phyloP scores from a whole-genome alignment of 2,329 filamentous ascomycete genomes.

The Helotiales sp. region DNA sequence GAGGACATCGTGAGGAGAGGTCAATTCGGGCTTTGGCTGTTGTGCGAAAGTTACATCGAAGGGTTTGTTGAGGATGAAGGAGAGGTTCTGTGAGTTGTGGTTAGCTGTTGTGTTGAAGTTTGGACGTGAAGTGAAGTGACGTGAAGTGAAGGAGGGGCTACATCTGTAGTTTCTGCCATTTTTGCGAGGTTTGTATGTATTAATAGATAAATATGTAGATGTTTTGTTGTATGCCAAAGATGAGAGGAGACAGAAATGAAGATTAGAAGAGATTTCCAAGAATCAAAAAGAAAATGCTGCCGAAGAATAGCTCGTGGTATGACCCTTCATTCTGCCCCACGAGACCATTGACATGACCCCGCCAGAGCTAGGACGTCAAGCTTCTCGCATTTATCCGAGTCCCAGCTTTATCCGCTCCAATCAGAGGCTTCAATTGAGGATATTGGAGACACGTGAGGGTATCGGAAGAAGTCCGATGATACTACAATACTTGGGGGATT shows the following conservation, averaged over 20 bases:
- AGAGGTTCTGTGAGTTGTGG: slow-evolving; percentile 43
- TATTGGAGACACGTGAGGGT: not conserved
- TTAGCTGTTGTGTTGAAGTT: slow-evolving; percentile 26
- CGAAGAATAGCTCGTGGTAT: slow-evolving; percentile 2
- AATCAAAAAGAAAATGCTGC: not conserved
- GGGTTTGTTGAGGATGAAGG: slow-evolving; percentile 46
- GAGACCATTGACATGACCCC: slow-evolving; percentile 18
- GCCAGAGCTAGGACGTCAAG: slow-evolving; percentile 16
- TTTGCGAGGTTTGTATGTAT: not conserved
- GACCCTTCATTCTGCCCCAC: slow-evolving; percentile 19
- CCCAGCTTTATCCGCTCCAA: slow-evolving; percentile 36
- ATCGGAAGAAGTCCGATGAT: not conserved
- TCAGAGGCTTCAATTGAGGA: slow-evolving; percentile 17
- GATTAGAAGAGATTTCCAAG: not conserved
- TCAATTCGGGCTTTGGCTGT: slow-evolving; percentile 50
- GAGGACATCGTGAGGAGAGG: slow-evolving; percentile 60
- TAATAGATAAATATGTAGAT: not conserved
- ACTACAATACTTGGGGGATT: no score
- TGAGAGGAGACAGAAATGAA: not conserved
- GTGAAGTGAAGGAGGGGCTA: not conserved
- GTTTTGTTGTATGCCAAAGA: no score
- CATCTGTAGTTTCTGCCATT: slow-evolving; percentile 19
- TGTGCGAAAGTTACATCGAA: slow-evolving; percentile 43
- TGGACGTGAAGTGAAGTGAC: not conserved
- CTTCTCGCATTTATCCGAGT: slow-evolving; percentile 24